These are phyloP conservation scores for Xylariaceae sp. DNA, from an alignment of 2,329 filamentous ascomycete species.

Conservation along the genomic window DNA sequence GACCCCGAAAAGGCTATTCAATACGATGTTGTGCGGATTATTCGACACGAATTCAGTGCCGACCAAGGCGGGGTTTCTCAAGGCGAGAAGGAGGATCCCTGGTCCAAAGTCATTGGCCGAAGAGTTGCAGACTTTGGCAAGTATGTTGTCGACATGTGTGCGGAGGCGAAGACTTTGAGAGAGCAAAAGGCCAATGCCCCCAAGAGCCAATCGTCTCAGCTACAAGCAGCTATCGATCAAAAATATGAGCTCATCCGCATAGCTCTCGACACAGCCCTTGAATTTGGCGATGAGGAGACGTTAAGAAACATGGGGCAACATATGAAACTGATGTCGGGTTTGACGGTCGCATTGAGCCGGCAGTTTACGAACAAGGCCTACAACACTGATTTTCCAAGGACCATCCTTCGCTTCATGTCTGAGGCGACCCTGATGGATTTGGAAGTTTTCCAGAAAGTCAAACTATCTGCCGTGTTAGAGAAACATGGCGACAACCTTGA, in stretches of 20 bases:
- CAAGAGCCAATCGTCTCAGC: conserved; percentile 19
- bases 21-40: conserved; percentile 39
- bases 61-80: conserved; percentile 30
- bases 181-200: conserved; percentile 46
- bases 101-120: conserved; percentile 45
- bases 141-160: conserved; percentile 47
- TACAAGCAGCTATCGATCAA: conserved; percentile 51
- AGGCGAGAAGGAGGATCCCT: conserved; percentile 41
- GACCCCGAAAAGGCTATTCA: conserved; percentile 36
- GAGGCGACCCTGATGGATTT: conserved; percentile 38
- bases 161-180: conserved; percentile 20
- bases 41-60: conserved; percentile 35
- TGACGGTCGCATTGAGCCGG: conserved; percentile 61
- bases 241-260: conserved; percentile 58
- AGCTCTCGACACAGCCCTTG: conserved; percentile 60
- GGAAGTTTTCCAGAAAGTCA: conserved; percentile 21
- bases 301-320: conserved; percentile 65
- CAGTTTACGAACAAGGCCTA: conserved; percentile 61
- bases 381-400: conserved; percentile 60
- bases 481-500: conserved; percentile 27
- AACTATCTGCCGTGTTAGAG: conserved; percentile 19
- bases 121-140: conserved; percentile 52
- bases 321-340: conserved; percentile 60
- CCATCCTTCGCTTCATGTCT: conserved; percentile 66
- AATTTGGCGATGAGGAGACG: conserved; percentile 61